Base-by-base conservation (phyloP, 805 yeast species). In the Yarrowia alimentaria region DNA sequence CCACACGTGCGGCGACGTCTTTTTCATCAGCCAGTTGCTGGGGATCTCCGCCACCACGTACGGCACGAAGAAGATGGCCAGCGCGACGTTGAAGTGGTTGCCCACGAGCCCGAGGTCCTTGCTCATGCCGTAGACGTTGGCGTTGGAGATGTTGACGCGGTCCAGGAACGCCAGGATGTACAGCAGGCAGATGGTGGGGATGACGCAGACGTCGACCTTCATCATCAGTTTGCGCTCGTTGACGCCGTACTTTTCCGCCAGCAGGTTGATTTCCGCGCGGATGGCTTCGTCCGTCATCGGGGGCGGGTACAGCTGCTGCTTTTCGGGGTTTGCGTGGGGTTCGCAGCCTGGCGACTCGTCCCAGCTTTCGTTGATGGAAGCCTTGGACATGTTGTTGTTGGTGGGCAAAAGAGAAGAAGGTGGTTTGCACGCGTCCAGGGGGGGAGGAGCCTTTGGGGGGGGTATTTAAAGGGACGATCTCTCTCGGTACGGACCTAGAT, bases 101-200 rank as follows among this genome's bases (percentile, higher is more conserved):
- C 83, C 83, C 1, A 65, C 63, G 32, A 86, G 68, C 14, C 71
- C 59, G 26, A 86, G 64, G 53, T 80, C 84, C 1, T 60, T 65
- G 16, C 72, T 72, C 70, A 86, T 70, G 10, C 88, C 88, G 61
- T 84, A 85, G 51, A 82, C 76, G 54, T 79, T 79, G 6, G 95
- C 94, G 65, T 86, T 85, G 22, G 90, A 79, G 55, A 86, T 83
- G 64, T 86, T 86, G 53, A 85, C 90, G 64, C 94, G 73, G 64
- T 86, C 94, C 60, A 86, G 68, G 61, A 85, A 86, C 1, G 91
- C 82, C 55, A 85, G 73, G 64, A 86, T 78, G 61, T 86, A 86
- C 35, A 86, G 70, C 21, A 85, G 60, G 60, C 88, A 79, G 57
- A 86, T 82, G n/a, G 88, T 80, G 4, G 90, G 88, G 21, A 85